phyloP scores from a whole-genome alignment of 116 monocot genomes.

The Phalaenopsis hybrid region DNA sequence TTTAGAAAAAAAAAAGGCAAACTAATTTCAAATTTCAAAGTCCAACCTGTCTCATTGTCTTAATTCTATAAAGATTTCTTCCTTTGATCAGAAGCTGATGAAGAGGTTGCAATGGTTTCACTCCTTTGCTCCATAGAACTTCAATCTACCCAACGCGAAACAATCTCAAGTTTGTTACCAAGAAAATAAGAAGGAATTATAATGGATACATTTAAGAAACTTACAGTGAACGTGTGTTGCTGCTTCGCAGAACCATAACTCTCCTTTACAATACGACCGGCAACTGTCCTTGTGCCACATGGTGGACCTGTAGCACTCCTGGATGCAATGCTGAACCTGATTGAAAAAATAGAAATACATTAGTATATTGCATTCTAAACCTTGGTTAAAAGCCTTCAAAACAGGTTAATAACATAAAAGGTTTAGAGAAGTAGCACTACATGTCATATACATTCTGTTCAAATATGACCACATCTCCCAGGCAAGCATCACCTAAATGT shows the following conservation, averaged over 20 bases:
- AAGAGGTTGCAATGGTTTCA: slow-evolving; percentile 60
- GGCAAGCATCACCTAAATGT: slow-evolving; percentile 71
- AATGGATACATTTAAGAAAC: slow-evolving; percentile 1
- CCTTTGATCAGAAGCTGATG: slow-evolving; percentile 82
- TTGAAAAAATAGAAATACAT: neutral
- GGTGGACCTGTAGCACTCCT: slow-evolving; percentile 60
- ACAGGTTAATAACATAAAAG: neutral
- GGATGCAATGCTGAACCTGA: slow-evolving; percentile 52
- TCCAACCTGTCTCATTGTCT: slow-evolving; percentile 77
- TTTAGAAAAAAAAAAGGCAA: neutral
- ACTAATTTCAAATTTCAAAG: neutral
- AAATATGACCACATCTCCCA: slow-evolving; percentile 79
- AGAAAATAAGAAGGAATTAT: neutral
- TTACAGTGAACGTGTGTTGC: slow-evolving; percentile 89
- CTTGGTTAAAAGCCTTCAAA: neutral
- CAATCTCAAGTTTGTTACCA: neutral
- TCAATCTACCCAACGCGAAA: slow-evolving; percentile 50
- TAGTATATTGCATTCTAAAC: neutral
- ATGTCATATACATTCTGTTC: slow-evolving; percentile 83
- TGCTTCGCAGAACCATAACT: slow-evolving; percentile 85
- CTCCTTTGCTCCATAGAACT: slow-evolving; percentile 78
- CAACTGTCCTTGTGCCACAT: slow-evolving; percentile 53
- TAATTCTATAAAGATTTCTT: slow-evolving; percentile 68
- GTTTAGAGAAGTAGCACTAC: slow-evolving; percentile 19
- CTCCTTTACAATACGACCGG: slow-evolving; percentile 73